A percentile compares a stretch with the other conserved stretches of the same genome.
These are phyloP conservation scores for Sordariomycetes sp. DNA, from an alignment of 2,329 filamentous ascomycete genomes.

Conservation along the genomic window DNA sequence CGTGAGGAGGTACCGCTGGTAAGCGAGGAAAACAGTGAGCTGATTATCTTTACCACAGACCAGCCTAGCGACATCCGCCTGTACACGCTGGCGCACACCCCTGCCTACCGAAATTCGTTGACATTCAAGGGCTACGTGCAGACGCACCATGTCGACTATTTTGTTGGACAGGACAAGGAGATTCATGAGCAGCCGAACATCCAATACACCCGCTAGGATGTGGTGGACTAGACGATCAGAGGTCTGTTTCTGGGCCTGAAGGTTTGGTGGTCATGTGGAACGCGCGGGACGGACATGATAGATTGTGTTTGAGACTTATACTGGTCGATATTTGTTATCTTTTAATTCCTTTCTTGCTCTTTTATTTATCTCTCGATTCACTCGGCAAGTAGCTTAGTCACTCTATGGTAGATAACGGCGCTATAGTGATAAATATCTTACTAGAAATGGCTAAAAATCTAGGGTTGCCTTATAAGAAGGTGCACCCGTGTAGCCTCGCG, in stretches of 20 bases:
- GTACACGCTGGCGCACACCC: slow-evolving; percentile 12
- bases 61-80: slow-evolving; percentile 8
- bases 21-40: slow-evolving; percentile 7
- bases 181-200: slow-evolving; percentile 2
- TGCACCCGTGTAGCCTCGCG: too few species aligned
- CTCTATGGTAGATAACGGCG: too few species aligned
- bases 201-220: background rate
- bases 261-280: background rate
- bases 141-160: slow-evolving; percentile 12
- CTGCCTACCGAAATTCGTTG: slow-evolving; percentile 12
- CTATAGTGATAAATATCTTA: too few species aligned
- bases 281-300: background rate
- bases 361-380: too few species aligned
- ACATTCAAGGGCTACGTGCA: slow-evolving; percentile 12
- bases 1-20: slow-evolving; percentile 11
- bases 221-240: background rate
- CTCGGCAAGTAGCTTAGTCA: too few species aligned
- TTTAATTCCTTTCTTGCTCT: too few species aligned
- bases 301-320: background rate
- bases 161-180: slow-evolving; percentile 9
- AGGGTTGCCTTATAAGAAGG: too few species aligned
- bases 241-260: background rate
- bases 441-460: too few species aligned
- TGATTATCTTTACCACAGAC: slow-evolving; percentile 12
- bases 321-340: too few species aligned